These are phyloP conservation scores for Saccharomycopsis hybrid DNA, from an alignment of 1,139 yeast species.

Conservation along the genomic window DNA sequence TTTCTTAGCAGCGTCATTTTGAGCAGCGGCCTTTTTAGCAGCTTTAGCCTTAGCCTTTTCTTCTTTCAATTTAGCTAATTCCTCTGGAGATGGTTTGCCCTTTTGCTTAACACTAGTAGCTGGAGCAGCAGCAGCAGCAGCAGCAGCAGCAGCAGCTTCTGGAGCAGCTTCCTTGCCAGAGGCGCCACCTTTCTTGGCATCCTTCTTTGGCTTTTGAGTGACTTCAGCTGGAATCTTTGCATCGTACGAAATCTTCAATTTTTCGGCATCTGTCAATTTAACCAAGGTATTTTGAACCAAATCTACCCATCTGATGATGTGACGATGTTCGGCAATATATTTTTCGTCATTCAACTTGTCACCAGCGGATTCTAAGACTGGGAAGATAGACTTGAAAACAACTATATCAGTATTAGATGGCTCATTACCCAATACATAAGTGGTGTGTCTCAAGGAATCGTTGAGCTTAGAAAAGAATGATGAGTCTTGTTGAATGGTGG, in stretches of 20 bases:
- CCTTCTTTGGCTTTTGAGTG: constrained; percentile 53
- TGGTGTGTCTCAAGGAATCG: constrained; percentile 57
- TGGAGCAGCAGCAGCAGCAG: constrained; percentile 30
- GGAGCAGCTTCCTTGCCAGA: too few species aligned
- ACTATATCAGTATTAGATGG: constrained; percentile 64
- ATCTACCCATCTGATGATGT: constrained; percentile 87
- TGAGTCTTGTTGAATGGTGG: constrained; percentile 50
- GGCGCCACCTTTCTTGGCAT: constrained; percentile 27
- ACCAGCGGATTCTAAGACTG: constrained; percentile 43
- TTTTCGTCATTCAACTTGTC: constrained; percentile 36
- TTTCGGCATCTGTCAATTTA: constrained; percentile 40
- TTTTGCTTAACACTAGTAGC: constrained; percentile 30
- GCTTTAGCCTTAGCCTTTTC: constrained; percentile 72
- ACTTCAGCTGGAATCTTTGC: constrained; percentile 64
- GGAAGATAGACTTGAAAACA: constrained; percentile 59
- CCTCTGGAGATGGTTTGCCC: constrained; percentile 53
- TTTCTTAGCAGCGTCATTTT: constrained; percentile 41
- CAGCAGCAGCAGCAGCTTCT: constrained; percentile 23
- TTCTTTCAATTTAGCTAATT: constrained; percentile 52
- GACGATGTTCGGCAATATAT: constrained; percentile 57
- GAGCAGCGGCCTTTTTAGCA: constrained; percentile 59
- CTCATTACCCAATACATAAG: constrained; percentile 61
- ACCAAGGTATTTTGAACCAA: constrained; percentile 62
- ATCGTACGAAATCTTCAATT: constrained; percentile 51
- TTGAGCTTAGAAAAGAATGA: constrained; percentile 61